Percentiles rank a stretch among this genome's conserved stretches.
These are phyloP conservation scores for Ormosia semicastrata DNA, from an alignment of 306 rosid genomes.

Conservation along the genomic window DNA sequence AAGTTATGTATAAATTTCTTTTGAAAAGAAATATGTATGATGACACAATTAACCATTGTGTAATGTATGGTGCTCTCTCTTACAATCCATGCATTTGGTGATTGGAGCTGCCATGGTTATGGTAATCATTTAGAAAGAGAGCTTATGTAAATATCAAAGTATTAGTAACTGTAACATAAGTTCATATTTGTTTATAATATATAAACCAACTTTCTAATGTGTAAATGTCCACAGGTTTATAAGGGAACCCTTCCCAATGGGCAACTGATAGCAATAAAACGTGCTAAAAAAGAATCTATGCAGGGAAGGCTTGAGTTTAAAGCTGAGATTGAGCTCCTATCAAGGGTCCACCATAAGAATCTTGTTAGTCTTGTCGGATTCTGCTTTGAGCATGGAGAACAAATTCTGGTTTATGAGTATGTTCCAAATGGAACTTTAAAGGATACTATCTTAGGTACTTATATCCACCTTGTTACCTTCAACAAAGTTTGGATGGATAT, in stretches of 20 bases:
- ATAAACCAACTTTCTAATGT: background rate
- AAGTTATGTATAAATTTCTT: background rate
- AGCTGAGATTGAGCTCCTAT: constrained; percentile 70
- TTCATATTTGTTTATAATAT: background rate
- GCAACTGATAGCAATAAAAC: constrained; percentile 54
- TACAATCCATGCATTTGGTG: background rate
- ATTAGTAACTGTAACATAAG: background rate
- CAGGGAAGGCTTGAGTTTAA: constrained; percentile 58
- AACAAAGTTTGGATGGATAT: background rate
- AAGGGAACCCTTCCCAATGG: constrained; percentile 56
- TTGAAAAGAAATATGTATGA: background rate
- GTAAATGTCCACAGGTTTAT: constrained; percentile 48
- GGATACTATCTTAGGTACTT: constrained; percentile 53
- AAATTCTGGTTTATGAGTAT: constrained; percentile 62
- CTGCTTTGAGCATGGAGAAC: constrained; percentile 66
- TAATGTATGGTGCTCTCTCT: background rate
- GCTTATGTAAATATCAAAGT: background rate
- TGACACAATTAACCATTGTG: background rate
- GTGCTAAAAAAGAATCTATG: constrained; percentile 53
- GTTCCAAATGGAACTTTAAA: constrained; percentile 54
- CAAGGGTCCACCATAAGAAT: constrained; percentile 74
- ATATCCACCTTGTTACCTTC: background rate
- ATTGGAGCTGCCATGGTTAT: background rate
- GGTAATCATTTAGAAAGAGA: background rate
- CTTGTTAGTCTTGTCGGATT: constrained; percentile 62